Evolutionary conservation across 2,329 filamentous ascomycete species (phyloP).

Genomic region (Neophaeococcomyces mojaviensis): DNA sequence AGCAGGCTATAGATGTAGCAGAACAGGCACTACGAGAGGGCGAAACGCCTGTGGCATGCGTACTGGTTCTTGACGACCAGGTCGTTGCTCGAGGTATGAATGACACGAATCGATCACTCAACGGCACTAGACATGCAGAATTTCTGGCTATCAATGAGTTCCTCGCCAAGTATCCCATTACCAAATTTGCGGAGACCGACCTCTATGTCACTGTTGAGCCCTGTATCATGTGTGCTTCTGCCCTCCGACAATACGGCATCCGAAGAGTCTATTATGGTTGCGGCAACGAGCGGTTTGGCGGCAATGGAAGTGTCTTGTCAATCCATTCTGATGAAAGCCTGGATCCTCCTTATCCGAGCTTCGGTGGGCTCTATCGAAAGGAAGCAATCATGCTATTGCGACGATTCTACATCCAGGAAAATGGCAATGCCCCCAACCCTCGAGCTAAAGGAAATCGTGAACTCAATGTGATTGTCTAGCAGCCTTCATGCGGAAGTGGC

Average conservation of each 20-base stretch:
- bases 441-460: slow-evolving; percentile 58
- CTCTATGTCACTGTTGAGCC: slow-evolving; percentile 98
- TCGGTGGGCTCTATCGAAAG: slow-evolving; percentile 80
- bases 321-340: slow-evolving; percentile 41
- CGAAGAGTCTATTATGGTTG: slow-evolving; percentile 90
- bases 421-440: slow-evolving; percentile 68
- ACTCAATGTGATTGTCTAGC: slow-evolving; percentile 44
- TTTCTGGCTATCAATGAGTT: slow-evolving; percentile 75
- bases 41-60: slow-evolving; percentile 94
- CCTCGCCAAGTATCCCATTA: slow-evolving; percentile 56
- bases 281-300: slow-evolving; percentile 92
- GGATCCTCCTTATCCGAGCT: slow-evolving; percentile 71
- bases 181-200: slow-evolving; percentile 63
- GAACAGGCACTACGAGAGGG: slow-evolving; percentile 75
- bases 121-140: slow-evolving; percentile 88
- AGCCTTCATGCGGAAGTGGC: neutral
- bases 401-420: slow-evolving; percentile 96
- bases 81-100: slow-evolving; percentile 92
- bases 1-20: slow-evolving; percentile 39
- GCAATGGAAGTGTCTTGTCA: slow-evolving; percentile 85
- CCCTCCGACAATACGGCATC: slow-evolving; percentile 80
- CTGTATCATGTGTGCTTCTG: slow-evolving; percentile 96
- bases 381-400: slow-evolving; percentile 88
- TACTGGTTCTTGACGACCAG: slow-evolving; percentile 71
- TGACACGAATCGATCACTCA: slow-evolving; percentile 82